Base-by-base conservation (phyloP, 2,329 filamentous ascomycete species). In the Trichoderma guizhouense region DNA sequence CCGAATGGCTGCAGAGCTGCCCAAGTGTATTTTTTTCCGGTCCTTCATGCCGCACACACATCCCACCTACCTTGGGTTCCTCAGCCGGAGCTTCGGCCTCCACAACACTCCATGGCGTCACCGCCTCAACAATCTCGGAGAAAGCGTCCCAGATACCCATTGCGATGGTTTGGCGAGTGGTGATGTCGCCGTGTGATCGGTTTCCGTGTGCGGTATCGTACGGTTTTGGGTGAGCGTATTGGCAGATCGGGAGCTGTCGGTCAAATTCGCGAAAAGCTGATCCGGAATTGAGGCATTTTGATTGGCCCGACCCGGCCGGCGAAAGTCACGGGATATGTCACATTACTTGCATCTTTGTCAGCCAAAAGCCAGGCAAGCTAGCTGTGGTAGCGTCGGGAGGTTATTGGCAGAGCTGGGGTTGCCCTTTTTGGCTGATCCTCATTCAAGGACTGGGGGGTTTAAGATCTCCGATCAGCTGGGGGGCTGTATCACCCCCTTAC, bases 91-190 rank as follows among this genome's bases (percentile, higher is more conserved):
- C 89, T 83, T 91, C 89, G 76, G 89, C 89, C 81, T 91, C 87
- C 76, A 86, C 89, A 76, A 86, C 86, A 81, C 84, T 85, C 89
- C 89, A 91, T 80, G 89, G 89, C 83, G 86, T 85, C 76, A 87
- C 89, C 74, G 89, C 89, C 83, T 90, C 88, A 79, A 90, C 83
- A 80, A 91, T 84, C 80, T 91, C 89, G 79, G 85, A 86, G 79
- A 90, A 86, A 76, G 86, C 83, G 82, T 91, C 88, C 87, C 89
- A 91, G 84, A 91, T 86, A 84, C 88, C 89, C 89, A 91, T 91
- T 82, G 82, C 83, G 84, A 81, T 79, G 77, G 78, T 69, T 62
- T 73, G 61, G 61, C 55, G 69, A 77, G 76, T 73, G 78, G 79
- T 79, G 79, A 81, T 82, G 34, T 69, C 82, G 83, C 79, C 78